Base-by-base conservation (phyloP, 2,329 filamentous ascomycete species). In the Kalmusia sp. region DNA sequence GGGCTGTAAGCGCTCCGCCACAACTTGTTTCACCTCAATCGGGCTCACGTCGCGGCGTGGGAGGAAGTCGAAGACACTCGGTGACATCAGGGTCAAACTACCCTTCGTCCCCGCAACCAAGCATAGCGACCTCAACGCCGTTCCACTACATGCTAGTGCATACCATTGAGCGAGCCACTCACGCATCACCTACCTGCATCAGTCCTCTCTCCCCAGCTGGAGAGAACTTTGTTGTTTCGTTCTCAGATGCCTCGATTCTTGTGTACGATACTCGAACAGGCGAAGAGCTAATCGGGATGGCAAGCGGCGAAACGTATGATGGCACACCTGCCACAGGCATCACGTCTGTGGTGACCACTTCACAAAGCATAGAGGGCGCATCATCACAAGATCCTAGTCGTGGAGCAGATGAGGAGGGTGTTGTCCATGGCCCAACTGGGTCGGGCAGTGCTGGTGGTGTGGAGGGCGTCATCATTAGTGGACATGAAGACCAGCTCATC, bases 401-500 rank as follows among this genome's bases (percentile, higher is more conserved):
- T 27, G 82, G 84, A 9, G 79, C 80, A 2, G 90, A 92, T 27
- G 91, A 96, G 52, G 91, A 96, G 58, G 81, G 84, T 9, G 80
- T 86, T 6, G 84, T 90, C 1, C 89, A 89, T 37, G 92, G 92
- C 1, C 92, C 93, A 5, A 98, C 95, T 9, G 90, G 91, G 21
- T 87, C 88, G 6, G 89, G 87, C 46, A 91, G 89, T 51, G 90
- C 90, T 49, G 79, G 79, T 49, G 79, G 79, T 28, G 87, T 96
- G 1, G 93, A 97, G 74, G 95, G 95, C 11, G 91, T 96, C 19
- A 90, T 99, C 53, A 97, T 99, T 61, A 96, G 91, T 57, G 95
- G 95, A 60, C 93, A 99, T 71, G 95, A 99, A 79, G 95, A 99
- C 77, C 88, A 91, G 64, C 97, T 92, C 69, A 92, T 99, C 64